Evolutionary conservation across 768 basidiomycete species (phyloP), one percentile per base, ranked within the genome.

Genomic region (Rhizopogon vesiculosus): DNA sequence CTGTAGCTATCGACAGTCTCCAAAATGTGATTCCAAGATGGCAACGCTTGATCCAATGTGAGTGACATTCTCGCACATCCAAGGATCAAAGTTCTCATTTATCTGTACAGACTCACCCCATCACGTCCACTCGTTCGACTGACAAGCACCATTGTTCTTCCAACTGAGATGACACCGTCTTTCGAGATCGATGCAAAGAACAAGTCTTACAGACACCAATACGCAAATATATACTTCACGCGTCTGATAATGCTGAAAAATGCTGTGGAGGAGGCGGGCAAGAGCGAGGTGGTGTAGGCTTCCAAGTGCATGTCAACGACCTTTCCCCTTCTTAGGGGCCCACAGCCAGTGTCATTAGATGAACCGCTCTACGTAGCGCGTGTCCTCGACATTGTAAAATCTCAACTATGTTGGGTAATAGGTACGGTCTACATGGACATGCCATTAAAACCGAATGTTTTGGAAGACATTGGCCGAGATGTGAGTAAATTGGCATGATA

Each of bases 391-490:
- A 87, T 98, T 7, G 74, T 85, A 45, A 90, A 92, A 62, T 87
- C 88, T 1, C 77, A 88, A 62, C 75, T 96, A 53, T 97, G 93
- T 70, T 98, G 88, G 69, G 81, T 98, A 58, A 76, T 97, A 53
- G 97, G 97, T 3, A 99, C 97, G 0, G 86, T 98, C 6, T 99
- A 98, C 69, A 88, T 98, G 85, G 94, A 99, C 57, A 99, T 99
- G 97, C 92, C 94, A 8, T 77, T 98, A 51, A 99, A 99, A 66
- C 96, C 96, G 0, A 98, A 98, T 65, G 91, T 99, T n/a, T 79
- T 99, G 59, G 89, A 93, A 63, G 97, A 99, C 60, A 82, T 98
- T 60, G 93, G 87, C 22, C 81, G 91, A 68, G 94, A 99, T 63
- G 97, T 98, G 65, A 62, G 91, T 77, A 19, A 46, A 53, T 51